A percentile compares a stretch with the other conserved stretches of the same genome.
Conservation (phyloP, 2,329 filamentous ascomycete genomes). For the Fusarium xylarioides region DNA sequence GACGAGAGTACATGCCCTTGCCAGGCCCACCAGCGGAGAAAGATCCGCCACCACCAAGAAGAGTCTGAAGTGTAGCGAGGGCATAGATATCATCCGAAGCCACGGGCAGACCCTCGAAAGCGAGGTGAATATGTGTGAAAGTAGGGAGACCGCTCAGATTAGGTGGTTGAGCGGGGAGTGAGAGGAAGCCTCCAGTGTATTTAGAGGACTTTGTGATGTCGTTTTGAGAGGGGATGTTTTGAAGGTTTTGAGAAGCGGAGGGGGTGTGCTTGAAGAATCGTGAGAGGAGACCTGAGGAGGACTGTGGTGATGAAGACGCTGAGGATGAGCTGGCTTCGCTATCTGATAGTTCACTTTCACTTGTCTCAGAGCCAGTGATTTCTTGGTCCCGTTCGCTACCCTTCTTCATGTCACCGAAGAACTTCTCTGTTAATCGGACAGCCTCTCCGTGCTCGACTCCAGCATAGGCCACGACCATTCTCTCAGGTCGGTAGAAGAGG, state of each 20-base stretch:
- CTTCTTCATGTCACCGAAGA: slow-evolving; percentile 87
- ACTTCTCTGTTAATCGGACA: slow-evolving; percentile 79
- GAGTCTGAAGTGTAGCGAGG: slow-evolving; percentile 91
- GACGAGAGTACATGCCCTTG: slow-evolving; percentile 98
- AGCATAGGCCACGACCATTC: slow-evolving; percentile 94
- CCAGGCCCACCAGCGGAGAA: slow-evolving; percentile 97
- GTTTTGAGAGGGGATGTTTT: slow-evolving; percentile 55
- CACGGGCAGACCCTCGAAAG: slow-evolving; percentile 94
- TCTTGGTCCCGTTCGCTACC: slow-evolving; percentile 59
- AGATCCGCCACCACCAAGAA: slow-evolving; percentile 93
- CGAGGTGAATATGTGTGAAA: slow-evolving; percentile 92
- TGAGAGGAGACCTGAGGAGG: slow-evolving; percentile 74
- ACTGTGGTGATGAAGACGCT: slow-evolving; percentile 52
- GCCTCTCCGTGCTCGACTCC: slow-evolving; percentile 86
- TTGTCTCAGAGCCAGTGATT: slow-evolving; percentile 67
- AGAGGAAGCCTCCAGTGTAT: slow-evolving; percentile 94
- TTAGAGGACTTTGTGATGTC: slow-evolving; percentile 74
- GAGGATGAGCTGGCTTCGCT: slow-evolving; percentile 46
- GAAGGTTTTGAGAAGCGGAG: slow-evolving; percentile 70
- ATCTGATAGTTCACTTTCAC: slow-evolving; percentile 51
- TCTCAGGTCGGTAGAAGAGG: slow-evolving; percentile 86
- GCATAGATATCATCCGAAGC: slow-evolving; percentile 94
- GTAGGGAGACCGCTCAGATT: slow-evolving; percentile 77
- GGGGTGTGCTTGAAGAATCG: slow-evolving; percentile 85
- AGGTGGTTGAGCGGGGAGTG: slow-evolving; percentile 81